phyloP scores from a whole-genome alignment of 2,329 filamentous ascomycete species.

The Raffaelea ambrosiae region DNA sequence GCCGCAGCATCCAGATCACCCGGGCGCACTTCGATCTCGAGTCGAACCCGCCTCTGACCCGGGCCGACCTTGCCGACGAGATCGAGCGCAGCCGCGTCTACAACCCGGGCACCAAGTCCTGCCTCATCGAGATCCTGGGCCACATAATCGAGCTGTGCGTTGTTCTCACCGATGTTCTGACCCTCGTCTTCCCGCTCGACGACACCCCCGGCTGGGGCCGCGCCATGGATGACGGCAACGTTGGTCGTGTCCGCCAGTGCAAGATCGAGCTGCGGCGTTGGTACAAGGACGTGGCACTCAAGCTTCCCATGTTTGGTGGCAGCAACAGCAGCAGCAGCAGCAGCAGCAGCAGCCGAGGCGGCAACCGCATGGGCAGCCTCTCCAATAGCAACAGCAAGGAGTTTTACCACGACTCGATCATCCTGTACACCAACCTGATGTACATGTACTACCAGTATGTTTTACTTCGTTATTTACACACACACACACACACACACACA shows the following conservation, averaged over 20 bases:
- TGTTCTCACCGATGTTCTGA: conserved; percentile 12
- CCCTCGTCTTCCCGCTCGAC: conserved; percentile 12
- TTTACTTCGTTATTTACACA: no score
- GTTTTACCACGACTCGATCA: conserved; percentile 12
- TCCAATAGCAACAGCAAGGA: background rate
- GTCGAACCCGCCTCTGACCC: conserved; percentile 18
- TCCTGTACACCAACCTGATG: conserved; percentile 14
- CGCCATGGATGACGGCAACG: conserved; percentile 5
- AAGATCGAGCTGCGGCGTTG: conserved; percentile 11
- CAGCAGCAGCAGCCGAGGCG: background rate
- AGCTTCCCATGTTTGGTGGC: conserved; percentile 9
- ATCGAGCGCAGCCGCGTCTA: conserved; percentile 19
- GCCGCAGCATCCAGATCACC: conserved; percentile 41
- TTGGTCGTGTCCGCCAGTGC: conserved; percentile 9
- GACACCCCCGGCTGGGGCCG: conserved; percentile 13
- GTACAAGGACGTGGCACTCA: conserved; percentile 8
- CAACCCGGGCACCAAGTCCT: conserved; percentile 13
- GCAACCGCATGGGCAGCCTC: background rate
- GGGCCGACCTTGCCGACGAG: conserved; percentile 36
- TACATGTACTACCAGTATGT: conserved; percentile 15
- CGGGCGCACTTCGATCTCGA: conserved; percentile 36
- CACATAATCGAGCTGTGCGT: conserved; percentile 11
- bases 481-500: no score
- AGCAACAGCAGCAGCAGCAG: background rate
- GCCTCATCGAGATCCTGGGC: conserved; percentile 10